A percentile compares a stretch with the other conserved stretches of the same genome.
Conservation (phyloP, 768 basidiomycete species). For the Exidia glandulosa region DNA sequence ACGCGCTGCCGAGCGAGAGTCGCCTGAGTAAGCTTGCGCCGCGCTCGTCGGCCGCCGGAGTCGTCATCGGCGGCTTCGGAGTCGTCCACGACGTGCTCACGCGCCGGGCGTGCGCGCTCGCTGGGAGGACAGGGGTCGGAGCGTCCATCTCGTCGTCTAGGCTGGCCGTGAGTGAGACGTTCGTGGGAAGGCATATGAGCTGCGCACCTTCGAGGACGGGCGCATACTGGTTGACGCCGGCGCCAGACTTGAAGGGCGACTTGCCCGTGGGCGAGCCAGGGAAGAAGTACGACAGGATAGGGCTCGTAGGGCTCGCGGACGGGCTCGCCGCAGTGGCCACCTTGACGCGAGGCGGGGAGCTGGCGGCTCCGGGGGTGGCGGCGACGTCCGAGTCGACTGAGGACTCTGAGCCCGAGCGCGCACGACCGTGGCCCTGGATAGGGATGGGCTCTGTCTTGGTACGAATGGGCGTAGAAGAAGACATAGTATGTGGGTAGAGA, state of each 20-base stretch:
- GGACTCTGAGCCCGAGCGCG: conserved; percentile 43
- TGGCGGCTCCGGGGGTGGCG: conserved; percentile 33
- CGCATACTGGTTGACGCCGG: conserved; percentile 46
- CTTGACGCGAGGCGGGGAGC: conserved; percentile 1
- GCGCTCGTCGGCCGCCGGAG: conserved; percentile 46
- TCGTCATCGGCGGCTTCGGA: conserved; percentile 21
- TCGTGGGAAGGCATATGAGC: neutral
- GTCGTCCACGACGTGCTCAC: conserved; percentile 39
- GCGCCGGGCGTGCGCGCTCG: conserved; percentile 43
- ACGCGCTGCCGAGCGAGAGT: conserved; percentile 17
- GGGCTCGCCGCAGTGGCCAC: conserved; percentile 24
- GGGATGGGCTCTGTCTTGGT: conserved; percentile 59
- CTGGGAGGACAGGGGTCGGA: conserved; percentile 34
- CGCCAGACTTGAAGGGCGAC: conserved; percentile 31
- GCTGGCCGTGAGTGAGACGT: neutral
- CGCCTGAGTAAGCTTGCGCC: conserved; percentile 63
- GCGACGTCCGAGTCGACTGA: conserved; percentile 1
- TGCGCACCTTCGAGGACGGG: conserved; percentile 52
- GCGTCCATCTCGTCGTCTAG: conserved; percentile 26
- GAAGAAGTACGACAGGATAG: conserved; percentile 62
- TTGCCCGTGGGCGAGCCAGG: conserved; percentile 45
- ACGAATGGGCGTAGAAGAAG: conserved; percentile 8
- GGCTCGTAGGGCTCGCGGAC: conserved; percentile 52
- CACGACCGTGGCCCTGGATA: conserved; percentile 36
- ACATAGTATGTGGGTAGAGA: neutral